Evolutionary conservation across 345 rosid genomes (phyloP), one percentile per base, ranked within the genome.

Genomic region (Populus euphratica): DNA sequence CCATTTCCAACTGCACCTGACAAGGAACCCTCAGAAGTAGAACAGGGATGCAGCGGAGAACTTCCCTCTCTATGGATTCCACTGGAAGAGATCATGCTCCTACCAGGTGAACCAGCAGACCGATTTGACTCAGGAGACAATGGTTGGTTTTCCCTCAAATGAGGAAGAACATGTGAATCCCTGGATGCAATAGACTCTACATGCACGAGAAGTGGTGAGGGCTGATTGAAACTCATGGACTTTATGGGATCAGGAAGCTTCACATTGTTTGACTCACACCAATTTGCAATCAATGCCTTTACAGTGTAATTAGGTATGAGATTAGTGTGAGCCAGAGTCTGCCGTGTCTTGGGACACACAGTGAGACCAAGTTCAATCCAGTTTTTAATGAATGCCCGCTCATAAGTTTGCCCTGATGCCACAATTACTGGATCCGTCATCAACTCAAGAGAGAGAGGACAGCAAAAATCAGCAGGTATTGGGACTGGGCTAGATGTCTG

Each of bases 391-490:
- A 90, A 94, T 8, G 90, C 96, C 74, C 88, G 86, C 80, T 96
- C 99, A 64, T 94, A 96, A 39, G 99, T 96, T 86, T 96, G 96
- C 73, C 99, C 98, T 49, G 98, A 90, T 74, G 95, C 90, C 50
- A 92, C 96, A 79, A 96, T 94, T 70, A 96, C 98, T 38, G 98
- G 99, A 88, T 94, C 98, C 29, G 92, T 90, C 99, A 96, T 96
- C 85, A 96, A 88, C 84, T 92, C 97, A 56, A 94, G 96, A 5
- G 99, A 96, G 18, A 96, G 91, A 75, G 98, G 99, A 69, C 98
- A 94, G 79, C 95, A 92, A 80, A 94, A 96, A 84, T 96, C 99
- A n/a, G 97, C 80, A 47, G 97, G 98, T 79, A 96, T 96, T 78
- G 97, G 86, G 63, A 94, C 86, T 6, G 90, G 90, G 80, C 98